Conservation (phyloP, 805 yeast species). For the Candida ovalis region DNA sequence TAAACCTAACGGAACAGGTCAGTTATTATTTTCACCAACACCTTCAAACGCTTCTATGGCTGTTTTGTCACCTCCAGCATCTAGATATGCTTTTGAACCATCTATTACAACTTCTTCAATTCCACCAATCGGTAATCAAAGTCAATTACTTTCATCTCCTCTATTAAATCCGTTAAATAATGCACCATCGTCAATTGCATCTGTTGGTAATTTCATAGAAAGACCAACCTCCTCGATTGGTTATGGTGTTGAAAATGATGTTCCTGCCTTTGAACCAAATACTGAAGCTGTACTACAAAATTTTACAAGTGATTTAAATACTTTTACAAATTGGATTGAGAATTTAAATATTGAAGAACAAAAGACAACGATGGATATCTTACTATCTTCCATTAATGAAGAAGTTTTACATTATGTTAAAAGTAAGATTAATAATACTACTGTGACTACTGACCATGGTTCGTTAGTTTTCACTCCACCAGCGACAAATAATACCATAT, state of each 20-base stretch:
- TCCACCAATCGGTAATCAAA: slow-evolving; percentile 23
- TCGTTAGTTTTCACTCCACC: slow-evolving; percentile 24
- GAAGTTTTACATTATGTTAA: slow-evolving; percentile 44
- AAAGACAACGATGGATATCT: slow-evolving; percentile 43
- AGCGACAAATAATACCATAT: slow-evolving; percentile 17
- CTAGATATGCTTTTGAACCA: slow-evolving; percentile 33
- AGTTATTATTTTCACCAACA: slow-evolving; percentile 20
- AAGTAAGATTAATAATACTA: slow-evolving; percentile 34
- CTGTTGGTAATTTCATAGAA: slow-evolving; percentile 13
- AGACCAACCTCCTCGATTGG: slow-evolving; percentile 15
- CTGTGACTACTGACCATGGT: slow-evolving; percentile 12
- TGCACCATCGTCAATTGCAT: slow-evolving; percentile 3
- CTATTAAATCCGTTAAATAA: slow-evolving; percentile 12
- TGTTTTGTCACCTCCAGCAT: slow-evolving; percentile 39
- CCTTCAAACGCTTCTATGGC: slow-evolving; percentile 32
- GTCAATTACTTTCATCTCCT: slow-evolving; percentile 15
- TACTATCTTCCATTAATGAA: slow-evolving; percentile 41
- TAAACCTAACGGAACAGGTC: slow-evolving; percentile 4
- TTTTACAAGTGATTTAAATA: slow-evolving; percentile 41
- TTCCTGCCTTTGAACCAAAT: slow-evolving; percentile 32
- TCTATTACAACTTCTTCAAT: slow-evolving; percentile 19
- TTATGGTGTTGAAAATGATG: slow-evolving; percentile 21
- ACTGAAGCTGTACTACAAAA: slow-evolving; percentile 28
- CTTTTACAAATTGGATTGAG: slow-evolving; percentile 45
- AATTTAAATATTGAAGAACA: slow-evolving; percentile 44